Conservation (phyloP, 805 yeast species). For the Babjeviella inositovora region DNA sequence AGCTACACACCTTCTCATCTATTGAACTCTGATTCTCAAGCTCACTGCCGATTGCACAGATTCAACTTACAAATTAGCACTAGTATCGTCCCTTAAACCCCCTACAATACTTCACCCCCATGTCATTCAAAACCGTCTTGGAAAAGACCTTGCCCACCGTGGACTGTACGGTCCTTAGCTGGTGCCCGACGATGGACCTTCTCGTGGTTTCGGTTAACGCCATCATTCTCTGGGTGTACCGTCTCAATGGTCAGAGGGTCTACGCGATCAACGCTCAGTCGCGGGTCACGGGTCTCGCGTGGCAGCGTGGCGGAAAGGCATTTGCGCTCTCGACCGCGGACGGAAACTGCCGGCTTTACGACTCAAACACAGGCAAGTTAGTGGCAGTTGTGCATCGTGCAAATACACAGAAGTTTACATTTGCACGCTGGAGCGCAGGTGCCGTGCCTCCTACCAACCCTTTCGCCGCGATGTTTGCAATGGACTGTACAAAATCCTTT, state of each 20-base stretch:
- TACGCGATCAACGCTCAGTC: conserved; percentile 25
- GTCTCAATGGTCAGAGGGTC: conserved; percentile 35
- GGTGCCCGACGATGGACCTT: conserved; percentile 39
- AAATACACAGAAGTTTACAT: conserved; percentile 1
- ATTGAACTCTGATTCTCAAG: too few relatives aligned
- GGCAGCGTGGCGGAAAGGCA: conserved; percentile 17
- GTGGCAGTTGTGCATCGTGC: conserved; percentile 6
- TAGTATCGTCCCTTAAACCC: too few relatives aligned
- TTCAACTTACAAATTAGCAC: too few relatives aligned
- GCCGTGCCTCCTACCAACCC: conserved; percentile 2
- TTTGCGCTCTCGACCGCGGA: conserved; percentile 29
- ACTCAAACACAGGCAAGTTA: conserved; percentile 26
- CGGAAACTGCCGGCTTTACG: conserved; percentile 22
- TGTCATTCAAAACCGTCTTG: background rate
- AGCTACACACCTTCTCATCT: too few relatives aligned
- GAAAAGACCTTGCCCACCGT: conserved; percentile 6
- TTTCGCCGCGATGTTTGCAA: conserved; percentile 10
- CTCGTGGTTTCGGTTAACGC: conserved; percentile 33
- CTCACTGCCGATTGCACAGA: too few relatives aligned
- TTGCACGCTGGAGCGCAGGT: conserved; percentile 4
- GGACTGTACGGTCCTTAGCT: conserved; percentile 19
- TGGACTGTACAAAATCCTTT: conserved; percentile 12
- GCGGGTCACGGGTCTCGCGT: conserved; percentile 12
- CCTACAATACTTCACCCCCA: conserved; percentile 1
- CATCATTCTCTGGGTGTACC: conserved; percentile 27